phyloP scores from a whole-genome alignment of 306 rosid species.

The Pterocarpus santalinus region DNA sequence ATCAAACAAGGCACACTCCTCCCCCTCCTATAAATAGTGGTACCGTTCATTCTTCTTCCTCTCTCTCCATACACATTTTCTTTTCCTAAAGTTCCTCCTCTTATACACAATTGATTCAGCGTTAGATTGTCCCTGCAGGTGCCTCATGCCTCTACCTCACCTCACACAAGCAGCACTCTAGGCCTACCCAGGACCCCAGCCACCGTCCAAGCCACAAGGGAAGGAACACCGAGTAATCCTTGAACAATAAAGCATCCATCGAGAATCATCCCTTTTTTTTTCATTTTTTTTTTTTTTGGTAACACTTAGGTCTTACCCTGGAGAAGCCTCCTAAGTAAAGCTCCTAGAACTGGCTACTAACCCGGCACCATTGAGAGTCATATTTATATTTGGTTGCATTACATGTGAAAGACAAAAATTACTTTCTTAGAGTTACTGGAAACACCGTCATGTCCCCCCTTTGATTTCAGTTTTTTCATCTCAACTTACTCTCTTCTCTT shows the following conservation, averaged over 20 bases:
- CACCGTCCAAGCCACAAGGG: too few species aligned
- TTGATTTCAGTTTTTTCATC: constrained; percentile 18
- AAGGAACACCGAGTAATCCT: too few species aligned
- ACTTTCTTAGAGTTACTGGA: too few species aligned
- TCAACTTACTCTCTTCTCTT: neutral
- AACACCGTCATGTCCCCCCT: too few species aligned
- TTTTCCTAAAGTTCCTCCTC: neutral
- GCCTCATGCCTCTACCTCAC: neutral
- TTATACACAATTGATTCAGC: neutral
- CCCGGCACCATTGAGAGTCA: neutral
- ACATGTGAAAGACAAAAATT: neutral
- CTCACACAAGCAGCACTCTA: neutral
- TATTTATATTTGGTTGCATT: constrained; percentile 5
- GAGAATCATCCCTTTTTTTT: too few species aligned
- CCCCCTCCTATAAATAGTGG: neutral
- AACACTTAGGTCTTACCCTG: too few species aligned
- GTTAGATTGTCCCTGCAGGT: neutral
- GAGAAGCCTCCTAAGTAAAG: too few species aligned
- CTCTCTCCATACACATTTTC: neutral
- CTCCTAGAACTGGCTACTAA: neutral
- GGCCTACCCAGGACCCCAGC: neutral
- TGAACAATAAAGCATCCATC: too few species aligned
- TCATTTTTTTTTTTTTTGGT: too few species aligned
- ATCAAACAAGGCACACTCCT: too few species aligned
- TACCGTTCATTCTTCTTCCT: neutral